Evolutionary conservation across 2,329 filamentous ascomycete species (phyloP).

Genomic region (Diaporthe citrichinensis): DNA sequence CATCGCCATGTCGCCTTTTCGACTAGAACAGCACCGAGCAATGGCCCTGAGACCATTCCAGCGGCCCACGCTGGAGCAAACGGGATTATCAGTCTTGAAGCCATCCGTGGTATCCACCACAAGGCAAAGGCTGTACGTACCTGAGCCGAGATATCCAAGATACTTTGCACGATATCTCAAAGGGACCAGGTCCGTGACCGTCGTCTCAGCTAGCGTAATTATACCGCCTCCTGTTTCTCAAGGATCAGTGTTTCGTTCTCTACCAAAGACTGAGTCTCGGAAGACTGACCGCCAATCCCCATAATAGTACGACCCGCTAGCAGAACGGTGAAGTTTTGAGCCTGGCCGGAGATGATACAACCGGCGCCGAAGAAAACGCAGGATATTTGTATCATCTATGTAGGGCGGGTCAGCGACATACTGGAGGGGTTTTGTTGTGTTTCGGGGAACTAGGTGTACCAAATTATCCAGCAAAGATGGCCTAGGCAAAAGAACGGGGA

Average conservation of each 20-base stretch:
- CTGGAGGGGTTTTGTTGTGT: neutral
- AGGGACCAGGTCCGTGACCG: constrained; percentile 11
- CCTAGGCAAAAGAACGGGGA: neutral
- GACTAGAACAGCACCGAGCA: constrained; percentile 14
- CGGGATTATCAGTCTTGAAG: neutral
- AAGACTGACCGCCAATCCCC: constrained; percentile 21
- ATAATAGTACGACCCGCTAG: constrained; percentile 12
- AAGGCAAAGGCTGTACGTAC: neutral
- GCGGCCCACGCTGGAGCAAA: constrained; percentile 11
- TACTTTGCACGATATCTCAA: constrained; percentile 21
- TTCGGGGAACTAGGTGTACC: neutral
- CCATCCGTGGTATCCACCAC: accelerated
- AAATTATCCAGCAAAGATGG: neutral
- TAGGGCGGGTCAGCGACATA: neutral
- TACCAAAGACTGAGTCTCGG: neutral
- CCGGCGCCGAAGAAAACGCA: neutral
- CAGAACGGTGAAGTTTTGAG: constrained; percentile 13
- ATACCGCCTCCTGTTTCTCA: constrained; percentile 23
- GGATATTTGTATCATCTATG: constrained; percentile 20
- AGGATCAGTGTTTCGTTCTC: neutral
- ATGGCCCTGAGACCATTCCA: constrained; percentile 23
- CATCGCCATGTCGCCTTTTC: constrained; percentile 19
- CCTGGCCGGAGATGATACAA: constrained; percentile 11
- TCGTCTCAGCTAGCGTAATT: constrained; percentile 21
- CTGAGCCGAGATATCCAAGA: constrained; percentile 25